A percentile compares a stretch with the other conserved stretches of the same genome.
phyloP scores from a whole-genome alignment of 768 basidiomycete species.

The Boletus insuetus region DNA sequence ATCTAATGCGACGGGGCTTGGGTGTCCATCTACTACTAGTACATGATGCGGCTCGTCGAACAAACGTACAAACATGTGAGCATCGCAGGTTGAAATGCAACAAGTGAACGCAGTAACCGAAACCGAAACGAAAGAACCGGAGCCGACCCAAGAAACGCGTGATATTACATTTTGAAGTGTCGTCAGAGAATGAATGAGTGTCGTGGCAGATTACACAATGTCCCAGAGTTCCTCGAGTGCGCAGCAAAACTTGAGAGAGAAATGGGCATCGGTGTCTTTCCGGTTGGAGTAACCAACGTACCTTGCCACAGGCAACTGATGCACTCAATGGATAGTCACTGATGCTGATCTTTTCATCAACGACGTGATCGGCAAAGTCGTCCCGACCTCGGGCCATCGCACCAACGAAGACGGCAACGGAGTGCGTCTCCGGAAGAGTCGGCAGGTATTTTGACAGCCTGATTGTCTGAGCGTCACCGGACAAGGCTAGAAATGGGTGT shows the following conservation, averaged over 20 bases:
- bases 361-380: slow-evolving; percentile 92
- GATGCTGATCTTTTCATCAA: slow-evolving; percentile 96
- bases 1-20: slow-evolving; percentile 33
- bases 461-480: slow-evolving; percentile 83
- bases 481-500: slow-evolving; percentile 58
- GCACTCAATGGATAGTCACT: slow-evolving; percentile 92
- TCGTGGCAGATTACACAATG: slow-evolving; percentile 53
- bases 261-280: slow-evolving; percentile 1
- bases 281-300: slow-evolving; percentile 36
- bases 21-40: slow-evolving; percentile 27
- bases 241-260: slow-evolving; percentile 68
- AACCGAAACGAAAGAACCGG: slow-evolving; percentile 2
- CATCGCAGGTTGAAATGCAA: slow-evolving; percentile 37
- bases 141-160: not conserved
- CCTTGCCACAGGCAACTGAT: slow-evolving; percentile 96
- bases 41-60: slow-evolving; percentile 26
- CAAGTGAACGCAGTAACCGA: not conserved
- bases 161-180: slow-evolving; percentile 5
- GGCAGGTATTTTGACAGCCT: slow-evolving; percentile 82
- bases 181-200: not conserved
- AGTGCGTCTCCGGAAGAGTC: slow-evolving; percentile 82
- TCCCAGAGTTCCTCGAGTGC: slow-evolving; percentile 95
- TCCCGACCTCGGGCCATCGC: slow-evolving; percentile 97
- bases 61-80: slow-evolving; percentile 14
- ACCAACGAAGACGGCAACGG: slow-evolving; percentile 92